phyloP scores from a whole-genome alignment of 2,329 filamentous ascomycete genomes.

The Teratosphaeriaceae sp. region DNA sequence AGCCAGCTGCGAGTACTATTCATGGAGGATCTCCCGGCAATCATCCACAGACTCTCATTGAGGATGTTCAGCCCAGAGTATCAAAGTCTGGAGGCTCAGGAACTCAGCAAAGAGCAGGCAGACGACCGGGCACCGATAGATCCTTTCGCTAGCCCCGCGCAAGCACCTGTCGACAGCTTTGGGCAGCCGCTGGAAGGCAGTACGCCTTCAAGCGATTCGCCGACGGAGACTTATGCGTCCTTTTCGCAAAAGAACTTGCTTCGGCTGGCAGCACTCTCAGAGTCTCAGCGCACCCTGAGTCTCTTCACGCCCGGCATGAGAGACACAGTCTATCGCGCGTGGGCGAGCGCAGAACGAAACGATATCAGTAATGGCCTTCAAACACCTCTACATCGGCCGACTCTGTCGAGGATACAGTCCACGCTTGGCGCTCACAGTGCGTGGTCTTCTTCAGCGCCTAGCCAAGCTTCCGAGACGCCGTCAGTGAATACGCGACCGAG shows the following conservation, averaged over 20 bases:
- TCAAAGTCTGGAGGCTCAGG: slow-evolving; percentile 53
- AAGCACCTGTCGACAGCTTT: slow-evolving; percentile 68
- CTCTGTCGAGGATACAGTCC: slow-evolving; percentile 42
- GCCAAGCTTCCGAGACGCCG: slow-evolving; percentile 61
- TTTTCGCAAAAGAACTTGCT: slow-evolving; percentile 95
- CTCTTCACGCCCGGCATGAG: slow-evolving; percentile 86
- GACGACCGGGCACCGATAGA: slow-evolving; percentile 22
- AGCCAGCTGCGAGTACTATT: slow-evolving; percentile 85
- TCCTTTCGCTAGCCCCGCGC: slow-evolving; percentile 43
- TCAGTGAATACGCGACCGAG: slow-evolving; percentile 63
- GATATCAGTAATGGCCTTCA: slow-evolving; percentile 42
- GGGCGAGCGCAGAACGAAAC: slow-evolving; percentile 71
- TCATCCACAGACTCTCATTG: slow-evolving; percentile 87
- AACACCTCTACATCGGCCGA: slow-evolving; percentile 37
- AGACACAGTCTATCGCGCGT: slow-evolving; percentile 87
- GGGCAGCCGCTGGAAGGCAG: slow-evolving; percentile 50
- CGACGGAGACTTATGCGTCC: slow-evolving; percentile 74
- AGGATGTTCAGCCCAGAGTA: slow-evolving; percentile 88
- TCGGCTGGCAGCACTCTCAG: slow-evolving; percentile 71
- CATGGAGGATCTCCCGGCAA: slow-evolving; percentile 96
- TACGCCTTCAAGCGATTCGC: slow-evolving; percentile 69
- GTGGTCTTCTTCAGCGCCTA: slow-evolving; percentile 35
- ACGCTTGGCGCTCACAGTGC: slow-evolving; percentile 19
- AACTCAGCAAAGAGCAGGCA: slow-evolving; percentile 42
- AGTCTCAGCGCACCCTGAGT: slow-evolving; percentile 85